These are phyloP conservation scores for Coemansia sp. DNA, from an alignment of 192 early-diverging fungal genomes.

Conservation along the genomic window DNA sequence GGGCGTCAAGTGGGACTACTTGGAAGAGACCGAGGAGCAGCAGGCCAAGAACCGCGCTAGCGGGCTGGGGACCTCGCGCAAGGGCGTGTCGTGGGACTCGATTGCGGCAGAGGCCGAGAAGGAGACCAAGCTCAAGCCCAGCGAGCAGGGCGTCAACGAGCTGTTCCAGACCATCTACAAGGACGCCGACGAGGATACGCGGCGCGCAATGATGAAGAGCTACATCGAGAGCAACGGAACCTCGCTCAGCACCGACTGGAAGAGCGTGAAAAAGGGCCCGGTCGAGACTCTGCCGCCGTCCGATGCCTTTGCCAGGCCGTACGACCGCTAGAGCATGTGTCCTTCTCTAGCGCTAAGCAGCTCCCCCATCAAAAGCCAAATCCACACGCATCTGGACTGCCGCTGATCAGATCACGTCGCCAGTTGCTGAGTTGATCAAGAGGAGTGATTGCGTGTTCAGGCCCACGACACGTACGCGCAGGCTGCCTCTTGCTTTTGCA, in stretches of 20 bases:
- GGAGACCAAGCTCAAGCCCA: conserved; percentile 75
- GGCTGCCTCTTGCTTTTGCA: too few relatives aligned
- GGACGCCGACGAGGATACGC: conserved; percentile 81
- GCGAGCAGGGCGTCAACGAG: conserved; percentile 83
- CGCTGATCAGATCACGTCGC: too few relatives aligned
- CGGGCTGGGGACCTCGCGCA: conserved; percentile 51
- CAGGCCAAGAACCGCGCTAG: conserved; percentile 26
- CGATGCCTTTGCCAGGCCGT: conserved; percentile 84
- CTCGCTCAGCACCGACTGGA: conserved; percentile 91
- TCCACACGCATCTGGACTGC: too few relatives aligned
- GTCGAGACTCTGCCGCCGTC: conserved; percentile 90
- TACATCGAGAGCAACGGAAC: conserved; percentile 96
- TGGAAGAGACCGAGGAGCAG: conserved; percentile 53
- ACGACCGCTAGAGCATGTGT: too few relatives aligned
- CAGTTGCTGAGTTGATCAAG: too few relatives aligned
- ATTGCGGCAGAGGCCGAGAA: conserved; percentile 68
- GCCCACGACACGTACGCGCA: conserved; percentile 1
- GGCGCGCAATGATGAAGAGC: conserved; percentile 96
- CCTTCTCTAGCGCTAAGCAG: too few relatives aligned
- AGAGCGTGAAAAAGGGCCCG: conserved; percentile 73
- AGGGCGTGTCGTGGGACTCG: conserved; percentile 80
- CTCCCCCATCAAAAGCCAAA: too few relatives aligned
- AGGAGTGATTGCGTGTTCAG: too few relatives aligned
- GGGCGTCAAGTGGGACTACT: conserved; percentile 81
- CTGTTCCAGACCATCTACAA: conserved; percentile 92